These are phyloP conservation scores for Nepenthes gracilis DNA, from an alignment of 148 eudicot genomes.

Conservation along the genomic window DNA sequence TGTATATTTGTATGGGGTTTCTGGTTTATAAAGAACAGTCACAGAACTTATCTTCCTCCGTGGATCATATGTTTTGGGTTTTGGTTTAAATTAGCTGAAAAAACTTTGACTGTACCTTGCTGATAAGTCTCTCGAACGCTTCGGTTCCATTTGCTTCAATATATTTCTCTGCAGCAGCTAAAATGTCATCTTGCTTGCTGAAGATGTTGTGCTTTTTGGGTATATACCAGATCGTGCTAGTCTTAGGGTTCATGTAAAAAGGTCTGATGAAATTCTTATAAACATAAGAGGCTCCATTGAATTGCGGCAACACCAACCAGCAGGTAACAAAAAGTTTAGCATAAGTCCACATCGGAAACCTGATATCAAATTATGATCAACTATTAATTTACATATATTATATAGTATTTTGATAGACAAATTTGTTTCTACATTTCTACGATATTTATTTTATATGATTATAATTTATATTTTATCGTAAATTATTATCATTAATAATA, in stretches of 20 bases:
- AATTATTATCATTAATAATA: too few species aligned
- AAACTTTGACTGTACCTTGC: conserved; percentile 17
- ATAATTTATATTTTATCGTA: too few species aligned
- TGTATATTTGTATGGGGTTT: too few species aligned
- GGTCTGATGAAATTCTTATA: conserved; percentile 39
- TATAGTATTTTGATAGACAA: too few species aligned
- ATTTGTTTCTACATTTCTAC: too few species aligned
- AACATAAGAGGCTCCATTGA: conserved; percentile 47
- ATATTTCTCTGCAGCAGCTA: conserved; percentile 37
- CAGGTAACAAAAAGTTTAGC: conserved; percentile 38
- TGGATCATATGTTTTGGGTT: too few species aligned
- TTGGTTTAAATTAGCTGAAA: too few species aligned
- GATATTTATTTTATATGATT: too few species aligned
- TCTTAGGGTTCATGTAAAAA: conserved; percentile 28
- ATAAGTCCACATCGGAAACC: conserved; percentile 51
- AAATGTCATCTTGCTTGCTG: conserved; percentile 23
- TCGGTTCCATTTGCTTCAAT: conserved; percentile 43
- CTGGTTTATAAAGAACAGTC: too few species aligned
- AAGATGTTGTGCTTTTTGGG: conserved; percentile 30
- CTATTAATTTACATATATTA: neutral
- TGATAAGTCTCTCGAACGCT: conserved; percentile 37
- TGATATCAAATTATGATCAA: conserved; percentile 1
- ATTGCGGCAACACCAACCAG: conserved; percentile 48
- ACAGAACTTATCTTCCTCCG: too few species aligned
- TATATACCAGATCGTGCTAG: conserved; percentile 29